These are phyloP conservation scores for Penicillium carneum DNA, from an alignment of 2,329 filamentous ascomycete species.

Conservation along the genomic window DNA sequence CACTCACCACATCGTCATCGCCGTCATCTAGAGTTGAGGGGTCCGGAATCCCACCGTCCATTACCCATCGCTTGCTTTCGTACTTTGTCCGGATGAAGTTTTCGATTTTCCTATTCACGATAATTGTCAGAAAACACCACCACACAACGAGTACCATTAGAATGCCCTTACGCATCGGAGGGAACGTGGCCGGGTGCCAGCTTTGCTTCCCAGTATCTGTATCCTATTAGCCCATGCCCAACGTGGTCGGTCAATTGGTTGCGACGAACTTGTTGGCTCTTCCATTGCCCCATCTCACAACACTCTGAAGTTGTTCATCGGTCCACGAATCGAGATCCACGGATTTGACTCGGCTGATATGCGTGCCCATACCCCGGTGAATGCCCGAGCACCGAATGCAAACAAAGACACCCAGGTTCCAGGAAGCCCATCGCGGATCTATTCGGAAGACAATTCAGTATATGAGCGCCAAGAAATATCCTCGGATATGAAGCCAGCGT, in stretches of 20 bases:
- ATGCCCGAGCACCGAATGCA: conserved; percentile 99
- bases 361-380: conserved; percentile 97
- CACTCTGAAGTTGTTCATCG: conserved; percentile 93
- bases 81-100: conserved; percentile 99
- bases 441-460: conserved; percentile 32
- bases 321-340: conserved; percentile 99
- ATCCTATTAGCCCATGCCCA: conserved; percentile 21
- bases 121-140: conserved; percentile 21
- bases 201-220: conserved; percentile 89
- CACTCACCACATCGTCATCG: conserved; percentile 79
- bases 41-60: conserved; percentile 94
- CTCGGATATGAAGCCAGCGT: conserved; percentile 19
- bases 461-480: conserved; percentile 7
- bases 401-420: conserved; percentile 96
- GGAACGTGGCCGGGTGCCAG: conserved; percentile 88
- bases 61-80: conserved; percentile 98
- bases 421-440: conserved; percentile 99
- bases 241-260: conserved; percentile 16
- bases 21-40: conserved; percentile 86
- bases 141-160: neutral
- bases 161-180: conserved; percentile 72
- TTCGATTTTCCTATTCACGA: conserved; percentile 78
- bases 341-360: conserved; percentile 97
- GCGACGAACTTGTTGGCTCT: conserved; percentile 83
- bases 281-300: conserved; percentile 93